These are phyloP conservation scores for Cylindrodendrum hubeiense DNA, from an alignment of 2,329 filamentous ascomycete genomes.

Conservation along the genomic window DNA sequence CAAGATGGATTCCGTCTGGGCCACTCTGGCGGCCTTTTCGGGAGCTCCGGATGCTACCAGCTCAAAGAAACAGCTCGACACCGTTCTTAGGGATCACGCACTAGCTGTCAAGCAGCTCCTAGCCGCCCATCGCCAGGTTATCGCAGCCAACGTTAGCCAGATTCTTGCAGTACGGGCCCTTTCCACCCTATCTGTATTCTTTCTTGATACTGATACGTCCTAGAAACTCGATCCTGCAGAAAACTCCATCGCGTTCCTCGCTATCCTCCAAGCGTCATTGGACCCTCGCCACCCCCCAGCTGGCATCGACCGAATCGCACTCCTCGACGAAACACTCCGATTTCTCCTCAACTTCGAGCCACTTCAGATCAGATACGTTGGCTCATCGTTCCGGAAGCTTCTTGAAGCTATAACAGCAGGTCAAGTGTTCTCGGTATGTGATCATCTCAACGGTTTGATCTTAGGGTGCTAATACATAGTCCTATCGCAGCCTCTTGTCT, in stretches of 20 bases:
- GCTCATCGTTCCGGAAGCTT: slow-evolving; percentile 56
- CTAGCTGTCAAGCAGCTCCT: slow-evolving; percentile 53
- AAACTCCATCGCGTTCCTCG: slow-evolving; percentile 66
- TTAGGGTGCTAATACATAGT: slow-evolving; percentile 17
- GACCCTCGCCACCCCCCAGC: slow-evolving; percentile 41
- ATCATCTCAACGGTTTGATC: background rate
- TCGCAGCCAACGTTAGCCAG: slow-evolving; percentile 50
- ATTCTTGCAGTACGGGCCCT: slow-evolving; percentile 55
- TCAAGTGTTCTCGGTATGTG: slow-evolving; percentile 57
- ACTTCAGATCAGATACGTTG: slow-evolving; percentile 65
- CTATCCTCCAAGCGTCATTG: slow-evolving; percentile 58
- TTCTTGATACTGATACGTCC: slow-evolving; percentile 30
- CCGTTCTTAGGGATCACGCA: slow-evolving; percentile 53
- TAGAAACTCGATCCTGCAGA: slow-evolving; percentile 61
- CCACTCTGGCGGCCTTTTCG: slow-evolving; percentile 57
- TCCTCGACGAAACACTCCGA: slow-evolving; percentile 57
- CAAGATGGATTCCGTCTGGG: slow-evolving; percentile 48
- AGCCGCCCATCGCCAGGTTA: slow-evolving; percentile 46
- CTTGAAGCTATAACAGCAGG: slow-evolving; percentile 56
- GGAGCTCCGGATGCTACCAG: slow-evolving; percentile 45
- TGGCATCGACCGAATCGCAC: slow-evolving; percentile 44
- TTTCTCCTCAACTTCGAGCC: slow-evolving; percentile 64
- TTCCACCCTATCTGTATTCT: background rate
- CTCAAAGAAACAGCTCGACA: slow-evolving; percentile 54
- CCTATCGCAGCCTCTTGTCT: slow-evolving; percentile 57